Evolutionary conservation across 371 early-diverging fungal genomes (phyloP).

Genomic region (Mucor piriformis): DNA sequence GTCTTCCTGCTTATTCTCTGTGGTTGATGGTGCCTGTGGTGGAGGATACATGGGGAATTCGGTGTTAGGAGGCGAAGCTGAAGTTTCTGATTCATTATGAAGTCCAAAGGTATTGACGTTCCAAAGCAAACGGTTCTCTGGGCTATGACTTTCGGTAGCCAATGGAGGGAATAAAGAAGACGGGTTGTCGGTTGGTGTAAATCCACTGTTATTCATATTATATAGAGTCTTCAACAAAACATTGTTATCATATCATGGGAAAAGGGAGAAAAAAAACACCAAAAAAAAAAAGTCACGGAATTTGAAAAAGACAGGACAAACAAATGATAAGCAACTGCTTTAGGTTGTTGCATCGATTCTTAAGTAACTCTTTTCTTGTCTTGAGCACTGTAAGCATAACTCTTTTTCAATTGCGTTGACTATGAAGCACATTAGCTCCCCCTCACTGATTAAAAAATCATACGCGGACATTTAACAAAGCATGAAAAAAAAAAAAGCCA

Average conservation of each 20-base stretch:
- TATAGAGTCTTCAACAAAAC: too few relatives aligned
- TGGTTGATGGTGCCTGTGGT: not conserved
- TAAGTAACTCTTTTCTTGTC: too few relatives aligned
- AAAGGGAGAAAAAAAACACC: not conserved
- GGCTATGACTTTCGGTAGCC: not conserved
- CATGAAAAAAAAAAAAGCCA: too few relatives aligned
- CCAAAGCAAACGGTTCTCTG: slow-evolving; percentile 17
- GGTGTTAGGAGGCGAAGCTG: not conserved
- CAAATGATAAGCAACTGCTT: too few relatives aligned
- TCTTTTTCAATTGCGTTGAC: too few relatives aligned
- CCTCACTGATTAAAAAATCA: too few relatives aligned
- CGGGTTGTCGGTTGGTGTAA: not conserved
- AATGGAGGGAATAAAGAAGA: slow-evolving; percentile 11
- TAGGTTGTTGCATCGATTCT: too few relatives aligned
- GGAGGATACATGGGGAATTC: not conserved
- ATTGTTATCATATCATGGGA: not conserved
- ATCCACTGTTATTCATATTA: not conserved
- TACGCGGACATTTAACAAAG: too few relatives aligned
- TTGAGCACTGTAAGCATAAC: too few relatives aligned
- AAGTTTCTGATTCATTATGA: slow-evolving; percentile 8
- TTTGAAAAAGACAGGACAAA: too few relatives aligned
- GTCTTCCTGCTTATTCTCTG: slow-evolving; percentile 5
- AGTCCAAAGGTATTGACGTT: slow-evolving; percentile 20
- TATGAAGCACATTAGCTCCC: too few relatives aligned
- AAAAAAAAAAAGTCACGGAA: not conserved